Evolutionary conservation across 2,329 filamentous ascomycete species (phyloP).

Genomic region (Aureobasidium sp.): DNA sequence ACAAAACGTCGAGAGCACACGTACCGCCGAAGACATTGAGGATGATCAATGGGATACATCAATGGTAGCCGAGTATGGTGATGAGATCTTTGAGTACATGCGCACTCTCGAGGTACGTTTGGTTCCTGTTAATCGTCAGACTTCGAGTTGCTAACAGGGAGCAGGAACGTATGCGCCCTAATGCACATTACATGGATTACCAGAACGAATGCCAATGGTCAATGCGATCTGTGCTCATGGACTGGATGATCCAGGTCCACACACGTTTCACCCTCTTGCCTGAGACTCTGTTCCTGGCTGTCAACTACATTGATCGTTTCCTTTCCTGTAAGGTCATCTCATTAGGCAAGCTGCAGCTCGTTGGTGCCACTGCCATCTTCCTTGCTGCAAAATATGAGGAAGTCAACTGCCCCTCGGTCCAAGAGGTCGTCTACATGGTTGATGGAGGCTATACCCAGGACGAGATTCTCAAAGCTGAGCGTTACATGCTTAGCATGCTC

Average conservation of each 20-base stretch:
- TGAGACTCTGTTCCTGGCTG: slow-evolving; percentile 87
- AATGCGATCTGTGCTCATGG: slow-evolving; percentile 94
- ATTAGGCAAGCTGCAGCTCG: slow-evolving; percentile 87
- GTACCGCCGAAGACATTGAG: slow-evolving; percentile 67
- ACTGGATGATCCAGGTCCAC: slow-evolving; percentile 97
- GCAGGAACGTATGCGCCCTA: slow-evolving; percentile 72
- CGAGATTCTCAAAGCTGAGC: slow-evolving; percentile 93
- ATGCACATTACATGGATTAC: slow-evolving; percentile 91
- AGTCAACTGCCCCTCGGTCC: slow-evolving; percentile 92
- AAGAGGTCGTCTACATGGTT: slow-evolving; percentile 98
- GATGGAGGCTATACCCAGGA: slow-evolving; percentile 82
- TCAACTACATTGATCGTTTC: slow-evolving; percentile 97
- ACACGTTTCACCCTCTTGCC: slow-evolving; percentile 83
- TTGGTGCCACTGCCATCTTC: slow-evolving; percentile 91
- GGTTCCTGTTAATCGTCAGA: neutral
- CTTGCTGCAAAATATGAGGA: slow-evolving; percentile 98
- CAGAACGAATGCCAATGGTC: slow-evolving; percentile 99
- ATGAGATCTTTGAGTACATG: slow-evolving; percentile 95
- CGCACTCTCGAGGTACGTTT: slow-evolving; percentile 69
- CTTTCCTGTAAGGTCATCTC: slow-evolving; percentile 92
- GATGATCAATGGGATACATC: slow-evolving; percentile 90
- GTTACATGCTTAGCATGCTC: slow-evolving; percentile 96
- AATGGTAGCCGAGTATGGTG: slow-evolving; percentile 95
- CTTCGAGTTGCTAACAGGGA: slow-evolving; percentile 20
- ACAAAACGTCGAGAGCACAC: slow-evolving; percentile 58